A percentile compares a stretch with the other conserved stretches of the same genome.
Conservation (phyloP, 345 rosid genomes). For the Salix purpurea region DNA sequence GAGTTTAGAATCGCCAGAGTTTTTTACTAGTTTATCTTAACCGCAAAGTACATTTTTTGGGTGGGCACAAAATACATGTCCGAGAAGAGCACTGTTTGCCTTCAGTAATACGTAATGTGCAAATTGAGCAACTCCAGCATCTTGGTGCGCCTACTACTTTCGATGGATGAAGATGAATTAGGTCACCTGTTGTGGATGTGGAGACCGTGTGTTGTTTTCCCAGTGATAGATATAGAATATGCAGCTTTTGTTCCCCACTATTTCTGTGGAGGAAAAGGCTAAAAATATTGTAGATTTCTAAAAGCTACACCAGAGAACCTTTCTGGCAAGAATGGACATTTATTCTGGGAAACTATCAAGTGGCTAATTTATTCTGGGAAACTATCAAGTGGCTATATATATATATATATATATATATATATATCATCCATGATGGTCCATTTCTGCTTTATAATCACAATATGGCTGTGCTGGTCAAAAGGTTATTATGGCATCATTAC, state of each 20-base stretch:
- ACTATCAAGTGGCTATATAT: slow-evolving; percentile 11
- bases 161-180: slow-evolving; percentile 23
- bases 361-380: background rate
- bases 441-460: background rate
- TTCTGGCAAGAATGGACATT: slow-evolving; percentile 2
- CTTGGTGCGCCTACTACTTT: slow-evolving; percentile 10
- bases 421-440: background rate
- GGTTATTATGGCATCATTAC: background rate
- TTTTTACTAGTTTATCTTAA: no score
- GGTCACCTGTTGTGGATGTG: slow-evolving; percentile 17
- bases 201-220: slow-evolving; percentile 25
- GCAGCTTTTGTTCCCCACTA: background rate
- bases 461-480: slow-evolving; percentile 6
- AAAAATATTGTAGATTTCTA: slow-evolving; percentile 22
- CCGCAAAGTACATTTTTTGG: no score
- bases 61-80: background rate
- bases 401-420: no score
- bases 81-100: background rate
- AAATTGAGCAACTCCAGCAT: slow-evolving; percentile 1
- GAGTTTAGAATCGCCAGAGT: no score
- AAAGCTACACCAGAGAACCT: slow-evolving; percentile 16
- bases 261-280: slow-evolving; percentile 23
- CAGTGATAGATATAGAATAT: background rate
- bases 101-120: background rate
- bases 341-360: slow-evolving; percentile 3